phyloP scores from a whole-genome alignment of 83 land plant genomes.

The Thuja plicata region DNA sequence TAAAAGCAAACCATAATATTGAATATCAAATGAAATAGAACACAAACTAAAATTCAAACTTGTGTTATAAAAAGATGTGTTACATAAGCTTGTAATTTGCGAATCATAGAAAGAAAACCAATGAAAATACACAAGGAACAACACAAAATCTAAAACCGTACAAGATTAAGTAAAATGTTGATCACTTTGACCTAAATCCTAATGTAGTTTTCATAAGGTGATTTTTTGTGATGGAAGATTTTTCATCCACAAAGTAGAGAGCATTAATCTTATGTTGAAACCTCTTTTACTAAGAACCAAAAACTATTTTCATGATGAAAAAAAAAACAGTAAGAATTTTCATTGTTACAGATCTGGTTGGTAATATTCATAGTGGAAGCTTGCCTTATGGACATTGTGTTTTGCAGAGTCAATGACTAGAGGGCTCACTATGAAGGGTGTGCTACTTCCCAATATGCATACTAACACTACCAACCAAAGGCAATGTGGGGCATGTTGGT shows the following conservation, averaged over 20 bases:
- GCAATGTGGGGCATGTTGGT: background rate
- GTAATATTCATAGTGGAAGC: background rate
- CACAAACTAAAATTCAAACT: no score
- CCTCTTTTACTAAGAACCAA: no score
- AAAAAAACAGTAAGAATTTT: no score
- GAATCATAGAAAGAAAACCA: background rate
- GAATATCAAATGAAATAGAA: background rate
- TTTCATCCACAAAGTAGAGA: background rate
- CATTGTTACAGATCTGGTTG: background rate
- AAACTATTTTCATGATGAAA: no score
- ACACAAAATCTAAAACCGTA: background rate
- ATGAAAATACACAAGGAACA: background rate
- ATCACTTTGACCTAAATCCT: no score
- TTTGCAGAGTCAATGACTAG: background rate
- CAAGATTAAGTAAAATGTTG: background rate
- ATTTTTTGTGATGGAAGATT: no score
- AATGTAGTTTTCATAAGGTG: no score
- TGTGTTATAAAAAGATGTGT: no score
- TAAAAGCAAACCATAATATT: no score
- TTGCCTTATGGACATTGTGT: background rate
- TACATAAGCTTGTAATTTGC: background rate
- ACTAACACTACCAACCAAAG: slow-evolving; percentile 11
- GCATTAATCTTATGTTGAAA: no score
- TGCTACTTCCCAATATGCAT: background rate
- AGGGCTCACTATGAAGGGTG: background rate